These are phyloP conservation scores for Diaporthe citrichinensis DNA, from an alignment of 2,329 filamentous ascomycete species.

Conservation along the genomic window DNA sequence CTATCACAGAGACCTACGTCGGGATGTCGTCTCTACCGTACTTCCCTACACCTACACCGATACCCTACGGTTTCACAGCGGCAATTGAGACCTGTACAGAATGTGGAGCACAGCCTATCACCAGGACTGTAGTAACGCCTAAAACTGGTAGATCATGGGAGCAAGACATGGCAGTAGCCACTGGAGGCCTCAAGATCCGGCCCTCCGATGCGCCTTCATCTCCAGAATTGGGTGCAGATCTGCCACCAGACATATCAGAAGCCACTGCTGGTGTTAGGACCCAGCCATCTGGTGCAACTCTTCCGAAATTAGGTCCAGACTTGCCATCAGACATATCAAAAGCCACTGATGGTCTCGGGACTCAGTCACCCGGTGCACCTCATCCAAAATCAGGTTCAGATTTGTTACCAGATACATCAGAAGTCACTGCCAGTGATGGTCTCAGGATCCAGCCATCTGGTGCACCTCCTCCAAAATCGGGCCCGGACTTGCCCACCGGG, in stretches of 20 bases:
- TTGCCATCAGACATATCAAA: not conserved
- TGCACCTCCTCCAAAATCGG: not conserved
- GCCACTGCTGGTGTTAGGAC: not conserved
- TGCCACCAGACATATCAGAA: not conserved
- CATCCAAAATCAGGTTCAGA: not conserved
- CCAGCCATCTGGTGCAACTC: not conserved
- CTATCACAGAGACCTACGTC: not conserved
- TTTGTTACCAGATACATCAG: no score
- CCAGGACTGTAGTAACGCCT: not conserved
- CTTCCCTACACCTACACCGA: not conserved
- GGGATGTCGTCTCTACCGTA: not conserved
- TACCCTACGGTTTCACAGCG: conserved; percentile 10
- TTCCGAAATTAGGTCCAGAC: not conserved
- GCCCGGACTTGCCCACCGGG: not conserved
- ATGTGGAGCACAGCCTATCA: conserved; percentile 1
- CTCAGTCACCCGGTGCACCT: not conserved
- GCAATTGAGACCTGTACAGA: not conserved
- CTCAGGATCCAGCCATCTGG: no score
- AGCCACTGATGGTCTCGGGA: not conserved
- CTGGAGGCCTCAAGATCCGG: no score
- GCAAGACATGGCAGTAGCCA: not conserved
- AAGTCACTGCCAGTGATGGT: no score
- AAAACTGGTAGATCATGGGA: not conserved
- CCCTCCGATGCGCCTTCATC: not conserved
- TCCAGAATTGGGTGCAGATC: not conserved